Base-by-base conservation (phyloP, 441 rosid genomes). In the Pelargonium fulgidum region DNA sequence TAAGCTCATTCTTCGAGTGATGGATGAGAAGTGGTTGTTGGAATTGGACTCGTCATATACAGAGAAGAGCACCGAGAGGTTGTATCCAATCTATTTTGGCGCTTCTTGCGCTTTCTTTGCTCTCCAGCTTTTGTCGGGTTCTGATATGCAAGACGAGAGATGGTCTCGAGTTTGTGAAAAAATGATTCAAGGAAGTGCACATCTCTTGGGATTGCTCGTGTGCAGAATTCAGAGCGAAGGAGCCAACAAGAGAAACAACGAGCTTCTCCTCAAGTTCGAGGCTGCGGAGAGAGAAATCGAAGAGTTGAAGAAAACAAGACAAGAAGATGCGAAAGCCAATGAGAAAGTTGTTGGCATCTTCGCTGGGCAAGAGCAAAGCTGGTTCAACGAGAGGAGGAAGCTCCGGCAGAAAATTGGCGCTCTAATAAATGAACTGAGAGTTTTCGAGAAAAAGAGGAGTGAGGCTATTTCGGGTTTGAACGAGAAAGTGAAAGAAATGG, bases 341-440 rank as follows among this genome's bases (percentile, higher is more conserved):
- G 98, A 93, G 88, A 93, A 89, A 71, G 97, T 88, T 67, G 96
- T 89, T 26, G 69, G 95, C 59, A 91, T 93, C 58, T 82, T 85
- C 74, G 95, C 97, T 3, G 83, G 88, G 2, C 95, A 87, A 45
- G 93, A 91, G 75, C 97, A 93, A 80, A 78, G 75, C 65, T 93
- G 98, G 98, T 79, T 91, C 33, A 75, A 56, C 39, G 96, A 91
- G 66, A 88, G 83, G 80, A 88, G 79, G 80, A 80, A 70, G 72
- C 84, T 87, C 9, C 71, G 79, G 76, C 88, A 81, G 61, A 87
- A 86, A 22, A 76, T 79, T 69, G 88, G 87, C 73, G 86, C 84
- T 72, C 87, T 93, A 61, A 67, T 84, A 76, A 83, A 83, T 77
- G 89, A 83, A 63, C 22, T 84, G 69, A 82, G 86, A 73, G 64